Percentiles rank a stretch among this genome's conserved stretches.
Conservation (phyloP, 2,329 filamentous ascomycete species). For the Harringtonia aguacate region DNA sequence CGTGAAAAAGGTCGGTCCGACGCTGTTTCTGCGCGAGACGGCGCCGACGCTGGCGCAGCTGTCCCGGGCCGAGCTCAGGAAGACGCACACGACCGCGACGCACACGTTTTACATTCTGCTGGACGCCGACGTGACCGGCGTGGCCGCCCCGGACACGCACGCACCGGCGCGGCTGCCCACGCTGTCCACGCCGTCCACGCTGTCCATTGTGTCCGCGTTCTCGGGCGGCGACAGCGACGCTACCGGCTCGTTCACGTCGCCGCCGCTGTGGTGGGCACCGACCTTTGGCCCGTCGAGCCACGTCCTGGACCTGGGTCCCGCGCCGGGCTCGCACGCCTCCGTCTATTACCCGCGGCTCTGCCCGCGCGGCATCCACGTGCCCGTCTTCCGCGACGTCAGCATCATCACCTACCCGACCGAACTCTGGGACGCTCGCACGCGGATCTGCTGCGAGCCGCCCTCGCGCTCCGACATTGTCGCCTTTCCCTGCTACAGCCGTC, state of each 20-base stretch:
- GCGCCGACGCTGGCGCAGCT: background rate
- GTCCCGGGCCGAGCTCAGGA: background rate
- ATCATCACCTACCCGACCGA: background rate
- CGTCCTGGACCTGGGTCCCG: no score
- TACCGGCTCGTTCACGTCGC: no score
- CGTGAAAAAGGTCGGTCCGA: conserved; percentile 7
- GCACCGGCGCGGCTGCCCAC: no score
- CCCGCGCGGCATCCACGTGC: conserved; percentile 7
- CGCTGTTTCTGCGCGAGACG: conserved; percentile 6
- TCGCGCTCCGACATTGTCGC: conserved; percentile 3
- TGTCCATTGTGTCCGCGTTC: background rate
- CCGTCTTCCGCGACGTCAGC: conserved; percentile 3
- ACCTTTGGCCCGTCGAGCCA: no score
- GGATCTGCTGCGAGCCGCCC: conserved; percentile 7
- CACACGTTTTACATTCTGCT: conserved; percentile 6
- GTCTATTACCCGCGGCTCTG: conserved; percentile 6
- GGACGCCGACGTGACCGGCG: background rate
- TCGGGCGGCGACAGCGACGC: background rate
- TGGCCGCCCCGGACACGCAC: background rate
- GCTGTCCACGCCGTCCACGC: no score
- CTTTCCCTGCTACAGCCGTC: conserved; percentile 2
- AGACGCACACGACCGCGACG: conserved; percentile 4
- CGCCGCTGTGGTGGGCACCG: background rate
- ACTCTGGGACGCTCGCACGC: conserved; percentile 7
- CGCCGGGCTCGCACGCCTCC: background rate